Evolutionary conservation across 31 red algal genomes (phyloP).

Genomic region (Porphyra umbilicalis): DNA sequence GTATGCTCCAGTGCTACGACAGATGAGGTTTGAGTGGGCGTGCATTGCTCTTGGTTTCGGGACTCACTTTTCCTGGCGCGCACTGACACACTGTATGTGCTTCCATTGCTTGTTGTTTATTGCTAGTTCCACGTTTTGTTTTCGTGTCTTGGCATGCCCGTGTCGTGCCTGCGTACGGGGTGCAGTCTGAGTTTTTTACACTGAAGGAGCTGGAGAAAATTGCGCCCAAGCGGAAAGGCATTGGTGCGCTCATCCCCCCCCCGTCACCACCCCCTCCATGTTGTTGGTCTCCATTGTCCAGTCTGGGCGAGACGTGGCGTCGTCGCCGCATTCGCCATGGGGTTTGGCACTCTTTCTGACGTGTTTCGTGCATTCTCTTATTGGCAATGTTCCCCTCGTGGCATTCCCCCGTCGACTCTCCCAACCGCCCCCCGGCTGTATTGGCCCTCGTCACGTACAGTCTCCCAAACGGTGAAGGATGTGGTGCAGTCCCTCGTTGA

Average conservation of each 20-base stretch:
- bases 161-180: too few species aligned
- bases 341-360: too few species aligned
- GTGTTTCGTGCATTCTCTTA: too few species aligned
- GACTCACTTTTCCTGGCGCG: too few species aligned
- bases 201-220: slow-evolving; percentile 93
- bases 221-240: slow-evolving; percentile 84
- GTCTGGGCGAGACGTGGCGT: too few species aligned
- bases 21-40: not conserved
- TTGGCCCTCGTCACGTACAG: slow-evolving; percentile 1
- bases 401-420: too few species aligned
- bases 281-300: too few species aligned
- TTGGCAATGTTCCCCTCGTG: too few species aligned
- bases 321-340: too few species aligned
- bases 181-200: slow-evolving; percentile 76
- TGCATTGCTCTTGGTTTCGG: not conserved
- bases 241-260: slow-evolving; percentile 18
- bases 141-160: not conserved
- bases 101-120: not conserved
- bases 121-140: not conserved
- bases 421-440: too few species aligned
- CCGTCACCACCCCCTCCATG: slow-evolving; percentile 1
- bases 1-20: not conserved
- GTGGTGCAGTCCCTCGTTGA: slow-evolving; percentile 80
- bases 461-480: slow-evolving; percentile 88
- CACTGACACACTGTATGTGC: not conserved